phyloP scores from a whole-genome alignment of 2,329 filamentous ascomycete species.

The Sporothrix humicola region DNA sequence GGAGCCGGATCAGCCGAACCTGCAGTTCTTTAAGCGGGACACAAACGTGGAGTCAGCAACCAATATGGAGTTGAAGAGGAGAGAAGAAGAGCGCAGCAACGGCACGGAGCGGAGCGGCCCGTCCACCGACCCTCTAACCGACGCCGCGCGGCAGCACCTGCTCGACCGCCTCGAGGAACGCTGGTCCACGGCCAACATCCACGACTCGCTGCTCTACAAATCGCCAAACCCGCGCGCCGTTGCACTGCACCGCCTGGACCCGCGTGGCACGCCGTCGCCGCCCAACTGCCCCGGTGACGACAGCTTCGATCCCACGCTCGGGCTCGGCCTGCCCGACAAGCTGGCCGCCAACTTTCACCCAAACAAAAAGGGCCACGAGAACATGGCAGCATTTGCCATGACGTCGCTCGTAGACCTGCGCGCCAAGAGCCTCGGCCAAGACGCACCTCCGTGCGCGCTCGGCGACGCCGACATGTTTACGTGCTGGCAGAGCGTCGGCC shows the following conservation, averaged over 20 bases:
- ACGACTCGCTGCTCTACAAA: constrained; percentile 37
- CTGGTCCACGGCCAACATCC: constrained; percentile 34
- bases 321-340: constrained; percentile 43
- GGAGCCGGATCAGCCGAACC: constrained; percentile 42
- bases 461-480: constrained; percentile 39
- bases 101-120: background rate
- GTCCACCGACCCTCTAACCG: constrained; percentile 25
- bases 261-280: constrained; percentile 38
- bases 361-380: constrained; percentile 42
- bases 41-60: constrained; percentile 31
- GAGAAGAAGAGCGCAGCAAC: constrained; percentile 11
- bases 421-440: constrained; percentile 38
- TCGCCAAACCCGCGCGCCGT: constrained; percentile 40
- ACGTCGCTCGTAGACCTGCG: constrained; percentile 38
- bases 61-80: constrained; percentile 30
- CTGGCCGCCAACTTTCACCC: constrained; percentile 46
- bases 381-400: constrained; percentile 43
- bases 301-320: constrained; percentile 33
- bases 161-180: background rate
- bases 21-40: constrained; percentile 46
- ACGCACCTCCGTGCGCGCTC: constrained; percentile 31
- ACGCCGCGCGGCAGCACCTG: constrained; percentile 15
- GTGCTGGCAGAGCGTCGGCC: constrained; percentile 42
- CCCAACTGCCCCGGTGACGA: constrained; percentile 42
- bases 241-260: constrained; percentile 40